Conservation (phyloP, 2,329 filamentous ascomycete genomes). For the Helotiales sp. region DNA sequence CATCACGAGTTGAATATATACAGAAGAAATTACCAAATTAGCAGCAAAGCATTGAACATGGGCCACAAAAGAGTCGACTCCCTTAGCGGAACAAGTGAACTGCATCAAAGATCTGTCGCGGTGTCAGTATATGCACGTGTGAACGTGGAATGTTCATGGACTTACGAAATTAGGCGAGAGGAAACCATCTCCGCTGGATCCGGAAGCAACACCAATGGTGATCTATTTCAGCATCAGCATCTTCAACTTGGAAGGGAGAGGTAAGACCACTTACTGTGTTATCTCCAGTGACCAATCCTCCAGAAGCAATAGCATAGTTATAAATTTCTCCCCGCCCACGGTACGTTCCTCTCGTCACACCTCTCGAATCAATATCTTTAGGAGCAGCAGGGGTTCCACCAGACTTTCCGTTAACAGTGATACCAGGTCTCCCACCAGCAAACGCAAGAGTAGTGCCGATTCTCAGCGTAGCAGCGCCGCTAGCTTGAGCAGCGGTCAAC, state of each 20-base stretch:
- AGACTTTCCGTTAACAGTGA: constrained; percentile 60
- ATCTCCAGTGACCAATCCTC: constrained; percentile 60
- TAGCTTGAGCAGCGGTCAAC: constrained; percentile 52
- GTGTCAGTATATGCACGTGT: background rate
- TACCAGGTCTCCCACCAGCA: constrained; percentile 61
- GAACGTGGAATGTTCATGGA: background rate
- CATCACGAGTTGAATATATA: background rate
- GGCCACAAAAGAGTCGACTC: background rate
- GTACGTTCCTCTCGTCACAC: constrained; percentile 69
- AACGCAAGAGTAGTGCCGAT: constrained; percentile 70
- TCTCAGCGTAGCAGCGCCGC: constrained; percentile 61
- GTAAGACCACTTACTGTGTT: constrained; percentile 55
- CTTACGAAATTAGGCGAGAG: constrained; percentile 62
- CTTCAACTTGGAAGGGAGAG: background rate
- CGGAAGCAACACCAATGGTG: constrained; percentile 62
- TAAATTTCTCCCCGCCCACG: constrained; percentile 68
- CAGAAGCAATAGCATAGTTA: constrained; percentile 62
- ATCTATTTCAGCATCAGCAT: constrained; percentile 44
- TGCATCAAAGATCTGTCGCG: constrained; percentile 15
- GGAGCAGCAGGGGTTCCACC: constrained; percentile 57
- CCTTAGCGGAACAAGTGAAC: constrained; percentile 11
- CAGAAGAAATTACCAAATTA: background rate
- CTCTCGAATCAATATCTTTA: constrained; percentile 66
- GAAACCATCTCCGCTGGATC: constrained; percentile 59
- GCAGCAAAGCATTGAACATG: background rate